Base-by-base conservation (phyloP, 2,329 filamentous ascomycete genomes). In the Clarireedia sp. region DNA sequence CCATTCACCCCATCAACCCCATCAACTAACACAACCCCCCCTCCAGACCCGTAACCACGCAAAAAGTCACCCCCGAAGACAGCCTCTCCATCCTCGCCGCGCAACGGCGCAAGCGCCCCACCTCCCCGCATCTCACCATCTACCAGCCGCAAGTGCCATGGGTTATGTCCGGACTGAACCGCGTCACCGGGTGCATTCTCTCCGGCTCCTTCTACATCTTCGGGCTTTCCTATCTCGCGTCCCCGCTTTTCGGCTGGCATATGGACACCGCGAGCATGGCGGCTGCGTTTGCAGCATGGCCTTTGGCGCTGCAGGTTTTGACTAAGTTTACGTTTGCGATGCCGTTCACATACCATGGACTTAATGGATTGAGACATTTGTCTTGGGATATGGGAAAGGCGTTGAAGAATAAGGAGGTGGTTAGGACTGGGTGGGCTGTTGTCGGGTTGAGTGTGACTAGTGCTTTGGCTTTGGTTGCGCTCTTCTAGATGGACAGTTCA, bases 321-420 rank as follows among this genome's bases (percentile, higher is more conserved):
- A 67, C 82, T 21, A 89, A 89, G 74, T 70, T 77, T 43, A 67
- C 73, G 33, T 64, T 85, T 43, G 82, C 83, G 16, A 71, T 82
- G 60, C 84, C 83, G 3, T 87, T 89, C 70, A 81, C 81, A 49
- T 89, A 80, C 72, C 86, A 89, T 71, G 72, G 68, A 59, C 74
- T 85, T 65, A 88, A 87, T 68, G 86, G 85, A n/a, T 37, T 89
- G 19, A 79, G 86, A 67, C 85, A 89, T 79, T 75, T 89, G 75
- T 67, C 76, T 16, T 89, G 86, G 86, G 86, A 89, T 75, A 71
- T 78, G 40, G 83, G 82, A 51, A 73, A 74, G 64, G 74, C 77
- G 50, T 78, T 89, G 59, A 78, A 74, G 65, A 88, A 88, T 68
- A 73, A 78, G 71, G 73, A 78, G 66, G 84, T 89, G 58, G 80